Percentiles rank a stretch among this genome's conserved stretches.
Evolutionary conservation across 2,329 filamentous ascomycete species (phyloP).

Genomic region (Talaromyces funiculosus): DNA sequence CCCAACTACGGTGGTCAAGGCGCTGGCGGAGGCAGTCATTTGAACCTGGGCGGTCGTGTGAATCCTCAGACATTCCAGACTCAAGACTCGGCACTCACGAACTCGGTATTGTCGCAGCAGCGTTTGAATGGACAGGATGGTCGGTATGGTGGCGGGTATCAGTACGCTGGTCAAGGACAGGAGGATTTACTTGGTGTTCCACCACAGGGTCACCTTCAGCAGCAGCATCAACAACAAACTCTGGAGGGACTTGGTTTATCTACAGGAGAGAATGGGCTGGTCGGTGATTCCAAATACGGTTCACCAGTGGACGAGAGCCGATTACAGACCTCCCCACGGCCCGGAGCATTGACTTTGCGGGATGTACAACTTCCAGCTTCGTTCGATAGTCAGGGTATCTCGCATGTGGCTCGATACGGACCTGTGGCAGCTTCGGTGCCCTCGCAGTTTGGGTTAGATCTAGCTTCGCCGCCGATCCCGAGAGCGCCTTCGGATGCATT

Average conservation of each 20-base stretch:
- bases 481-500: constrained; percentile 59
- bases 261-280: constrained; percentile 51
- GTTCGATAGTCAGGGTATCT: constrained; percentile 93
- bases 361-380: constrained; percentile 90
- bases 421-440: constrained; percentile 90
- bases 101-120: constrained; percentile 62
- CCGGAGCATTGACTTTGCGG: constrained; percentile 69
- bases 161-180: constrained; percentile 31
- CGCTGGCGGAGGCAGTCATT: constrained; percentile 55
- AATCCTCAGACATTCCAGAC: constrained; percentile 58
- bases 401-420: constrained; percentile 80
- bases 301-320: constrained; percentile 75
- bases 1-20: constrained; percentile 46
- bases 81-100: constrained; percentile 67
- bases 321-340: constrained; percentile 67
- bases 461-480: constrained; percentile 55
- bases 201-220: constrained; percentile 32
- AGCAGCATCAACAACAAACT: constrained; percentile 26
- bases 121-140: constrained; percentile 48
- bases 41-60: constrained; percentile 62
- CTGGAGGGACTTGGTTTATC: constrained; percentile 7
- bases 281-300: constrained; percentile 65
- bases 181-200: constrained; percentile 36
- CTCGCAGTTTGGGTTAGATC: constrained; percentile 79
- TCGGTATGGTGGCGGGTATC: constrained; percentile 31